Evolutionary conservation across 2,329 filamentous ascomycete genomes (phyloP), one percentile per base, ranked within the genome.

Genomic region (Esteya vermicola): DNA sequence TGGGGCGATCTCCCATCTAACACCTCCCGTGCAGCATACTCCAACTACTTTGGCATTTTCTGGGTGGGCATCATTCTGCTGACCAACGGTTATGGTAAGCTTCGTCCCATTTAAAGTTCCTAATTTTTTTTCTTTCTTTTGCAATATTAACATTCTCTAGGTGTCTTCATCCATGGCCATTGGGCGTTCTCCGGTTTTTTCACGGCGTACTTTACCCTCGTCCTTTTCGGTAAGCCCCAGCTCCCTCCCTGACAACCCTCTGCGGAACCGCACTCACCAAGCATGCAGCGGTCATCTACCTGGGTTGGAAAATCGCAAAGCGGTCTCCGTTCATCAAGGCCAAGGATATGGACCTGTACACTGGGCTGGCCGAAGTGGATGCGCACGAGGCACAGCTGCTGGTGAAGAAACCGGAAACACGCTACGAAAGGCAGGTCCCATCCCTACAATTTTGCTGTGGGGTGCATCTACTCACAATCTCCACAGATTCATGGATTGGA

Each of bases 11-110:
- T 13, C 8, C 28, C 28, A 6, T 31, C 14, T 21, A 19, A 31
- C 7, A 31, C 16, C 20, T 21, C n/a, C 6, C 9, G 7, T 8
- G 13, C 25, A 36, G 34, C 34, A 13, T 36, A 36, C n/a, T 36
- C 34, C 22, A 36, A 36, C 34, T 36, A 36, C 16, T 36, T 36
- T 36, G 34, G 10, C 22, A 36, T 36, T 19, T 36, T 36, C 25
- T 36, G 34, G 34, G 34, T 36, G 9, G 23, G 34, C 22, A 36
- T 36, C 13, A 36, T 36, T 27, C 34, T 36, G 10, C 13, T 36
- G 22, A 36, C 34, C 22, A 36, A 36, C 16, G 34, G 34, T 6
- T 36, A 36, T 16, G 34, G 33, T 32, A 32, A 14, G 30, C 7
- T 27, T 27, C 8, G 25, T 27, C 25, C 25, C 13, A 27, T 27